Evolutionary conservation across 768 basidiomycete genomes (phyloP), one percentile per base, ranked within the genome.

Genomic region (Russula sp.): DNA sequence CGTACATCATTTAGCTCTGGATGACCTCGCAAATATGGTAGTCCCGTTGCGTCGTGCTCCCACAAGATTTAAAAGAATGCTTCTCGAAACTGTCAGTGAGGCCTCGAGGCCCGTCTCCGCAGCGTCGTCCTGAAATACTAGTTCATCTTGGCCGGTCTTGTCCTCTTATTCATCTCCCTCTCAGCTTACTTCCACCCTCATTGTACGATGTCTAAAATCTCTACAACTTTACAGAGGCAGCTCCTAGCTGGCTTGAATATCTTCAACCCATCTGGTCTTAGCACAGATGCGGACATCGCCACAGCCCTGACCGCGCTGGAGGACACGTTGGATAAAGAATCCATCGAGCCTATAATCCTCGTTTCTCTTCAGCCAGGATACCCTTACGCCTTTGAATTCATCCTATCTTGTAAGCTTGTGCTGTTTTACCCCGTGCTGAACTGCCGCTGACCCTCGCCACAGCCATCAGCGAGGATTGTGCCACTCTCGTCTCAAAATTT

Each of bases 351-450:
- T 3, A 60, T 64, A 32, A 44, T 64, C n/a, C 47, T 7, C 14
- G 40, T 40, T 11, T 55, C 63, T 27, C 11, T 64, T 37, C 59
- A 50, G 18, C 59, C 48, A 0, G 48, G 37, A 4, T n/a, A 45
- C 6, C 63, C 58, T 7, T 56, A 60, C n/a, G 54, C 32, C 4
- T 56, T 64, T 16, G 63, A 64, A 34, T 64, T 64, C 42, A 64
- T 64, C 2, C 4, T 64, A 16, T 60, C 58, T 14, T 35, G 63
- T 64, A 32, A 49, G 49, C 27, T 5, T 16, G 5, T 5, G 4
- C 8, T 6, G 18, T 37, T 45, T 27, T 5, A 16, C 31, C 14
- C 14, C 18, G 8, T 6, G 2, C 11, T 13, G 27, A 22, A n/a
- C 4, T 22, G 2, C 22, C 7, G 2, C 22, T 64, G 34, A 64